These are phyloP conservation scores for Sphenostylis stenocarpa DNA, from an alignment of 306 rosid species.

Conservation along the genomic window DNA sequence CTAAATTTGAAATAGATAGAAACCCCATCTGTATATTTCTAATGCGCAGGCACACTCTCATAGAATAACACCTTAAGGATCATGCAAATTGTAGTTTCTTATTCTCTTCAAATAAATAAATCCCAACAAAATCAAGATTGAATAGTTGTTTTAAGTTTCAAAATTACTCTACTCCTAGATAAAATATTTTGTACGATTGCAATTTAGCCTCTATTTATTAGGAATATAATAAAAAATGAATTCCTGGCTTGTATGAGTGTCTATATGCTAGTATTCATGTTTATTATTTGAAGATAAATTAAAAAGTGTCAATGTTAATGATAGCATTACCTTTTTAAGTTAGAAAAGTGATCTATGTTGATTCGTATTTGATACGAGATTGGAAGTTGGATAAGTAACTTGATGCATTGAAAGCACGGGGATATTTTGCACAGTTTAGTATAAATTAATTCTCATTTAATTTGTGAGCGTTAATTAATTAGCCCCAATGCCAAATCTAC, in stretches of 20 bases:
- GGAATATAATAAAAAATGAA: not conserved
- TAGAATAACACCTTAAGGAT: not conserved
- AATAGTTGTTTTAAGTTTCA: not conserved
- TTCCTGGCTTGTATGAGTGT: not conserved
- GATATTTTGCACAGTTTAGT: not conserved
- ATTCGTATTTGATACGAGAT: not conserved
- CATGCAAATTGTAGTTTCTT: not conserved
- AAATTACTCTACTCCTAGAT: not conserved
- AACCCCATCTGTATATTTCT: not conserved
- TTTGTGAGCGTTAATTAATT: not conserved
- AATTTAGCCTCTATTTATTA: not conserved
- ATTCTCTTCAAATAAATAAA: not conserved
- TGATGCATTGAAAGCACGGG: not conserved
- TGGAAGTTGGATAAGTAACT: not conserved
- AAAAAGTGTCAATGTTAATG: not conserved
- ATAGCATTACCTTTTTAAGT: not conserved
- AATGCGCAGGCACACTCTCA: not conserved
- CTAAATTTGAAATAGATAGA: not conserved
- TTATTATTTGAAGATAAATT: not conserved
- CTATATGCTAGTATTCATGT: not conserved
- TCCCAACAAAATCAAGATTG: not conserved
- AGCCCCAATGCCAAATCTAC: not conserved
- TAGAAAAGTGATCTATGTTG: not conserved
- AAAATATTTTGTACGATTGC: not conserved
- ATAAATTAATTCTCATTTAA: not conserved